phyloP scores from a whole-genome alignment of 1,139 yeast genomes.

The Eremothecium gossypii region DNA sequence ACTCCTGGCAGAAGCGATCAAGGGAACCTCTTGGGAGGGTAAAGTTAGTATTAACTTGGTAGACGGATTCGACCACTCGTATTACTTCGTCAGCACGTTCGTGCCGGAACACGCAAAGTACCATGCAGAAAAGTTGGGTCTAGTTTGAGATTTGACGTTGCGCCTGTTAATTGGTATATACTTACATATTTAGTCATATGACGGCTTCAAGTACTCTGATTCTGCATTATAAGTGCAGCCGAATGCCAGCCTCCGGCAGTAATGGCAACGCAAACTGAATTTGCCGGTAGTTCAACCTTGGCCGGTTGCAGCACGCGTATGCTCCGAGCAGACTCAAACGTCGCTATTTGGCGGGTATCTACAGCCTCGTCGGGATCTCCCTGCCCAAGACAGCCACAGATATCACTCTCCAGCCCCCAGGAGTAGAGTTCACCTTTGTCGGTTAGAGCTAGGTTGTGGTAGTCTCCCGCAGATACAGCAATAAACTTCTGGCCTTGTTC shows the following conservation, averaged over 20 bases:
- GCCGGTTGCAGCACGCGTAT: constrained; percentile 39
- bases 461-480: constrained; percentile 62
- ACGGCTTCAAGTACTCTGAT: neutral
- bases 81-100: constrained; percentile 75
- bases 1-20: constrained; percentile 56
- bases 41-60: constrained; percentile 53
- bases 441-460: constrained; percentile 58
- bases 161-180: neutral
- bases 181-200: too few relatives aligned
- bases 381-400: constrained; percentile 65
- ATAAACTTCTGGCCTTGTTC: constrained; percentile 38
- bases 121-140: neutral
- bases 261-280: constrained; percentile 38
- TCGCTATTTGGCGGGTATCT: constrained; percentile 25
- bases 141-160: neutral
- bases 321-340: constrained; percentile 31
- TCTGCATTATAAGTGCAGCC: constrained; percentile 40
- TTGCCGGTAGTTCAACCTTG: constrained; percentile 32
- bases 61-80: constrained; percentile 87
- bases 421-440: constrained; percentile 49
- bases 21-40: constrained; percentile 49
- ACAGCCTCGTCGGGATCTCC: constrained; percentile 37
- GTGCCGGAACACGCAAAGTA: constrained; percentile 63
- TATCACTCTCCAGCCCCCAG: constrained; percentile 61
- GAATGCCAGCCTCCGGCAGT: constrained; percentile 83